Evolutionary conservation across 352 stramenopile species (phyloP).

Genomic region (Pythium biforme): DNA sequence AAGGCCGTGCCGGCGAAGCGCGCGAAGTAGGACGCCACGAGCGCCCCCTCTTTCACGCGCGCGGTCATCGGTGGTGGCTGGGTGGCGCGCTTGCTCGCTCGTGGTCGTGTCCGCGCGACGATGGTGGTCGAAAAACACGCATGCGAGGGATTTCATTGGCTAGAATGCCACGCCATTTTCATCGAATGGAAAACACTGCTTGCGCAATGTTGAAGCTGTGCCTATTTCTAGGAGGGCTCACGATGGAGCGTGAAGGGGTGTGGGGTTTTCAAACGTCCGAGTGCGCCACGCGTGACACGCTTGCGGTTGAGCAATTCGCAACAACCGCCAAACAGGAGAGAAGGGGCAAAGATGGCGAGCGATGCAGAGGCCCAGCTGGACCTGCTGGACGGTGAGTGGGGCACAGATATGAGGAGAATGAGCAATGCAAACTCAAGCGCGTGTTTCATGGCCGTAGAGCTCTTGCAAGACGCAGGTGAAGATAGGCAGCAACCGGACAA

Average conservation of each 20-base stretch:
- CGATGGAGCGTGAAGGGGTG: too few relatives aligned
- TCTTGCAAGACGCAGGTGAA: conserved; percentile 4
- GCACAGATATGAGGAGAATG: not conserved
- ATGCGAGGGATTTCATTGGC: conserved; percentile 1
- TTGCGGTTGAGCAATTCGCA: not conserved
- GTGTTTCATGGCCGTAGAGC: conserved; percentile 3
- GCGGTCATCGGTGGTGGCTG: conserved; percentile 1
- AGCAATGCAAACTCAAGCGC: not conserved
- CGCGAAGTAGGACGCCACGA: conserved; percentile 63
- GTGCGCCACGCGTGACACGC: conserved; percentile 7
- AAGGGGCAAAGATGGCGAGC: conserved; percentile 2
- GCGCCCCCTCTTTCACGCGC: conserved; percentile 33
- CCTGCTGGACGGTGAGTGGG: conserved; percentile 30
- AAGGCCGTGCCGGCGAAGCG: conserved; percentile 74
- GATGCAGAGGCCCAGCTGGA: conserved; percentile 26
- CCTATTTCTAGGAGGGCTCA: not conserved
- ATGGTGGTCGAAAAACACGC: not conserved
- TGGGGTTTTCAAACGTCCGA: too few relatives aligned
- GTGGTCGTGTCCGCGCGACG: too few relatives aligned
- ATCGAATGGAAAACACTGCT: not conserved
- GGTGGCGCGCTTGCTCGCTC: not conserved
- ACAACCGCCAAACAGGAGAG: not conserved
- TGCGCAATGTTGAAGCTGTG: conserved; percentile 7
- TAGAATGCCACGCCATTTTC: not conserved
- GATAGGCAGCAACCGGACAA: too few relatives aligned